Evolutionary conservation across 768 basidiomycete genomes (phyloP).

Genomic region (Exidia glandulosa): DNA sequence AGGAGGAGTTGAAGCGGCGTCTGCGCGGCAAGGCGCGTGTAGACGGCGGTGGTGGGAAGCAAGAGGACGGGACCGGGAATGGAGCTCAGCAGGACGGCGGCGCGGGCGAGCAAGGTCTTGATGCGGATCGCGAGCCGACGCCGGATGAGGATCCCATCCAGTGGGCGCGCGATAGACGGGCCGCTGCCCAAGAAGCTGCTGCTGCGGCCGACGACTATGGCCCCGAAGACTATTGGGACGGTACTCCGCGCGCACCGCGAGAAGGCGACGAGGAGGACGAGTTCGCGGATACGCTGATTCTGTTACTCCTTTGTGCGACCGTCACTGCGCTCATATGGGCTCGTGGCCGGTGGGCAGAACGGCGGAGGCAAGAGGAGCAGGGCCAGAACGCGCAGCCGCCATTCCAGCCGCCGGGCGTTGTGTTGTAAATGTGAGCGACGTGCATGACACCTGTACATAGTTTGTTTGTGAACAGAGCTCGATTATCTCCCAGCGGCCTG

Average conservation of each 20-base stretch:
- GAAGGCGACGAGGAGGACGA: conserved; percentile 61
- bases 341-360: conserved; percentile 65
- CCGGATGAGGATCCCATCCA: conserved; percentile 17
- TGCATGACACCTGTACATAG: no score
- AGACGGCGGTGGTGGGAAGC: background rate
- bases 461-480: no score
- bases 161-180: conserved; percentile 71
- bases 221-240: conserved; percentile 78
- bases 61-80: background rate
- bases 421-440: background rate
- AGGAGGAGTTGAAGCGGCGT: conserved; percentile 62
- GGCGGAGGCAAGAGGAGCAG: conserved; percentile 52
- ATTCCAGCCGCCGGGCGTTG: background rate
- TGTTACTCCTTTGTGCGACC: conserved; percentile 59
- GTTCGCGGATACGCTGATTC: conserved; percentile 67
- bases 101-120: conserved; percentile 59
- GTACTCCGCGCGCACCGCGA: conserved; percentile 30
- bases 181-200: conserved; percentile 52
- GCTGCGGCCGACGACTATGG: conserved; percentile 67
- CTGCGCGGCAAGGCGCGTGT: conserved; percentile 18
- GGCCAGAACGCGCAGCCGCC: background rate
- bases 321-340: conserved; percentile 71
- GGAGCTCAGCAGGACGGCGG: conserved; percentile 10
- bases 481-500: no score
- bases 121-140: conserved; percentile 32